Percentiles rank a stretch among this genome's conserved stretches.
Conservation (phyloP, 306 rosid genomes). For the Lathyrus oleraceus region DNA sequence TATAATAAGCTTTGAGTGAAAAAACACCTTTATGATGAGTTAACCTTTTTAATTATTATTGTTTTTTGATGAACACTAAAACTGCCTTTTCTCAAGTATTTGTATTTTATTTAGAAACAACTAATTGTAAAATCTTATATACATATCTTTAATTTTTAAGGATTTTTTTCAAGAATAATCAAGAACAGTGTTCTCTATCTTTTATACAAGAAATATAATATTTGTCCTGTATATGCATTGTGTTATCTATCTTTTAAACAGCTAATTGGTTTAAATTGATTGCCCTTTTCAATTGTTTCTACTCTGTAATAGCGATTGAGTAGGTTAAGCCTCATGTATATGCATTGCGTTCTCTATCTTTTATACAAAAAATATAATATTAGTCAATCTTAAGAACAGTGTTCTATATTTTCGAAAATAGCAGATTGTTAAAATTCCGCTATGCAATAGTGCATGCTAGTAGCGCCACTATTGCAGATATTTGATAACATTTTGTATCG, state of each 20-base stretch:
- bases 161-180: neutral
- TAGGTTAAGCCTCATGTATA: neutral
- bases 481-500: too few relatives aligned
- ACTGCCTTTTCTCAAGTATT: neutral
- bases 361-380: neutral
- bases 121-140: neutral
- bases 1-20: too few relatives aligned
- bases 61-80: neutral
- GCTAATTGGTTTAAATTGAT: too few relatives aligned
- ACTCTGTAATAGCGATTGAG: neutral
- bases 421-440: too few relatives aligned
- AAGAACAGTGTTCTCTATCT: neutral
- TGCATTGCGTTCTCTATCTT: neutral
- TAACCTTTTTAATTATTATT: neutral
- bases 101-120: neutral
- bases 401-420: too few relatives aligned
- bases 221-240: too few relatives aligned
- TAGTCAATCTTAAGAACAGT: neutral
- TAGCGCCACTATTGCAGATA: too few relatives aligned
- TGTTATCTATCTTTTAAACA: too few relatives aligned
- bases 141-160: neutral
- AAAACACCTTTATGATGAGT: neutral
- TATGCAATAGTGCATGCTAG: too few relatives aligned
- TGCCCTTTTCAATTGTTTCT: neutral
- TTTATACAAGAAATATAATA: neutral